Evolutionary conservation across 805 yeast species (phyloP).

Genomic region (Monosporozyma yasuniensis): DNA sequence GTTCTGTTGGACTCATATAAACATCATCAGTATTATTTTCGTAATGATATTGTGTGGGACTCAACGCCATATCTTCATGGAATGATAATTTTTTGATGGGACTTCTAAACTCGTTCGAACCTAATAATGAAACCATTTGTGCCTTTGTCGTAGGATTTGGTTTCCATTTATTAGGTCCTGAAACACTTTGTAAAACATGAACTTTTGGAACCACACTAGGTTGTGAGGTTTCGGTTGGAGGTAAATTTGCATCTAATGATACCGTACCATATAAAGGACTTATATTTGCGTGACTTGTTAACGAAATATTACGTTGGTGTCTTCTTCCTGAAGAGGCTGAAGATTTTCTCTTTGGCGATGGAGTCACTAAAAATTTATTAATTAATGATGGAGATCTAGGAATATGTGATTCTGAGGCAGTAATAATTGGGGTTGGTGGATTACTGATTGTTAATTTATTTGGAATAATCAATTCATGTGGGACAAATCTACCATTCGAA

Average conservation of each 20-base stretch:
- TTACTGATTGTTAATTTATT: slow-evolving; percentile 5
- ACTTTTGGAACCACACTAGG: slow-evolving; percentile 5
- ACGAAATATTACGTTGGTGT: background rate
- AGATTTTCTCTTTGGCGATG: slow-evolving; percentile 1
- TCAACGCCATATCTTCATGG: background rate
- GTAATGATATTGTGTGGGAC: background rate
- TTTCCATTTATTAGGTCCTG: slow-evolving; percentile 7
- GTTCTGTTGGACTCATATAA: background rate
- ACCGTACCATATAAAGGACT: background rate
- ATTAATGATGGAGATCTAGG: slow-evolving; percentile 16
- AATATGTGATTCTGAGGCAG: slow-evolving; percentile 2
- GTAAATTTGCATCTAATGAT: background rate
- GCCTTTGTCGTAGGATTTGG: slow-evolving; percentile 1
- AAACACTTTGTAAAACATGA: slow-evolving; percentile 6
- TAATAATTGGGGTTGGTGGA: background rate
- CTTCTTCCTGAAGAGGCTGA: background rate
- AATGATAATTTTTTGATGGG: slow-evolving; percentile 1
- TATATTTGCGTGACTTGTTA: background rate
- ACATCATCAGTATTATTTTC: background rate
- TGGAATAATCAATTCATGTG: slow-evolving; percentile 7
- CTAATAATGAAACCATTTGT: slow-evolving; percentile 1
- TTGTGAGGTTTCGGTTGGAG: slow-evolving; percentile 1
- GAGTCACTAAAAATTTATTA: slow-evolving; percentile 12
- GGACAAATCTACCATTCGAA: background rate
- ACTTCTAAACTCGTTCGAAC: slow-evolving; percentile 1